Percentiles rank a stretch among this genome's conserved stretches.
phyloP scores from a whole-genome alignment of 2,329 filamentous ascomycete species.

The Metarhizium album region DNA sequence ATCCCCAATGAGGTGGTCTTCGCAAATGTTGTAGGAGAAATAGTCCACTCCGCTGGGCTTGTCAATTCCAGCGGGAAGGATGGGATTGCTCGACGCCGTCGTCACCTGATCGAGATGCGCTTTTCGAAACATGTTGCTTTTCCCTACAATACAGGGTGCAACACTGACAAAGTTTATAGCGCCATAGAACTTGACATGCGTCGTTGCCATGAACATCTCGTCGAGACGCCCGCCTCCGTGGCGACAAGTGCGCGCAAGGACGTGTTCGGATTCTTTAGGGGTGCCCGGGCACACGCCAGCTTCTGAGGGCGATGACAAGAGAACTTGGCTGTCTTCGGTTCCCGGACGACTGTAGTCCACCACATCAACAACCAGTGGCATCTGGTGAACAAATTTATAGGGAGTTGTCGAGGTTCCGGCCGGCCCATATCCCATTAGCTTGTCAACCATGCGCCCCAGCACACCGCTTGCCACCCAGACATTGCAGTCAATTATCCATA shows the following conservation, averaged over 20 bases:
- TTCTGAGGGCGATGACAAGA: constrained; percentile 24
- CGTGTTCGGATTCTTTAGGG: constrained; percentile 5
- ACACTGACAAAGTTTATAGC: constrained; percentile 90
- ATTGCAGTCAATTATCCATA: constrained; percentile 96
- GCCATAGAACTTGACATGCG: constrained; percentile 94
- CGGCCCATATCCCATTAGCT: constrained; percentile 56
- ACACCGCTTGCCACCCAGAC: constrained; percentile 79
- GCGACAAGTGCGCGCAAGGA: constrained; percentile 20
- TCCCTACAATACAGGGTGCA: constrained; percentile 89
- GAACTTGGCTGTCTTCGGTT: constrained; percentile 14
- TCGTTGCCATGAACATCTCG: constrained; percentile 87
- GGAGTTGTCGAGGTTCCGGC: constrained; percentile 38
- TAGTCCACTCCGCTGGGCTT: constrained; percentile 67
- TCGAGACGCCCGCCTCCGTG: constrained; percentile 73
- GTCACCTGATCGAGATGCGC: constrained; percentile 75
- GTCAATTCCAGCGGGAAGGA: constrained; percentile 27
- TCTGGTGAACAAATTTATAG: constrained; percentile 90
- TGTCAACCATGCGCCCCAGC: constrained; percentile 80
- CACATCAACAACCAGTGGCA: constrained; percentile 80
- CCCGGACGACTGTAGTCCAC: constrained; percentile 19
- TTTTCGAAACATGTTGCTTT: constrained; percentile 96
- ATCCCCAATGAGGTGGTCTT: constrained; percentile 93
- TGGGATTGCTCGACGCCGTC: constrained; percentile 33
- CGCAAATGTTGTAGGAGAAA: constrained; percentile 94
- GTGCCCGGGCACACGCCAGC: constrained; percentile 9